Evolutionary conservation across 768 basidiomycete species (phyloP).

Genomic region (Leccinum rimulosum): DNA sequence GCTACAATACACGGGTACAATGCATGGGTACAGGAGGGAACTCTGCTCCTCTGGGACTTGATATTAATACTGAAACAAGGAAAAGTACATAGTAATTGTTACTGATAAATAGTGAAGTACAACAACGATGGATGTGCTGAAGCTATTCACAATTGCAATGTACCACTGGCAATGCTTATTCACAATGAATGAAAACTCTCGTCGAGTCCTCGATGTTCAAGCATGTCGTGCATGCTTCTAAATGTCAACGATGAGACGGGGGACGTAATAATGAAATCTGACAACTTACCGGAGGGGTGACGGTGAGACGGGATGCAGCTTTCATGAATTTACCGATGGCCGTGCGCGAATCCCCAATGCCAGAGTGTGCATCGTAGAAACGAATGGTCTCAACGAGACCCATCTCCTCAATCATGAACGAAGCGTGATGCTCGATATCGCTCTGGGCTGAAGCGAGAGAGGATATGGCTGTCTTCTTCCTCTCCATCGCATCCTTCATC

Average conservation of each 20-base stretch:
- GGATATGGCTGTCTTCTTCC: no score
- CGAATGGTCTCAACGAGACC: not conserved
- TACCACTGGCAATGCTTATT: not conserved
- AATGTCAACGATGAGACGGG: not conserved
- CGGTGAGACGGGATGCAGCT: not conserved
- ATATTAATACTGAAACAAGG: not conserved
- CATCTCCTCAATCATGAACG: not conserved
- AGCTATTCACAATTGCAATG: not conserved
- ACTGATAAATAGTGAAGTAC: not conserved
- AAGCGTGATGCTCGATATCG: not conserved
- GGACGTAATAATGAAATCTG: not conserved
- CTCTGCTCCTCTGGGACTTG: no score
- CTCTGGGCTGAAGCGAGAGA: not conserved
- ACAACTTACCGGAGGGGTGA: not conserved
- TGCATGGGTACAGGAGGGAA: no score
- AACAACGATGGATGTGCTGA: not conserved
- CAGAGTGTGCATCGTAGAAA: not conserved
- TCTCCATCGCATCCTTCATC: no score
- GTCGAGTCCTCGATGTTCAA: not conserved
- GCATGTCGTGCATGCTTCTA: not conserved
- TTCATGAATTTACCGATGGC: not conserved
- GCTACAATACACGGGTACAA: no score
- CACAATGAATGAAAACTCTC: not conserved
- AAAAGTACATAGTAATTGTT: not conserved
- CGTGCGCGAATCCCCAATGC: not conserved